Conservation (phyloP, 441 rosid genomes). For the California macrophylla region DNA sequence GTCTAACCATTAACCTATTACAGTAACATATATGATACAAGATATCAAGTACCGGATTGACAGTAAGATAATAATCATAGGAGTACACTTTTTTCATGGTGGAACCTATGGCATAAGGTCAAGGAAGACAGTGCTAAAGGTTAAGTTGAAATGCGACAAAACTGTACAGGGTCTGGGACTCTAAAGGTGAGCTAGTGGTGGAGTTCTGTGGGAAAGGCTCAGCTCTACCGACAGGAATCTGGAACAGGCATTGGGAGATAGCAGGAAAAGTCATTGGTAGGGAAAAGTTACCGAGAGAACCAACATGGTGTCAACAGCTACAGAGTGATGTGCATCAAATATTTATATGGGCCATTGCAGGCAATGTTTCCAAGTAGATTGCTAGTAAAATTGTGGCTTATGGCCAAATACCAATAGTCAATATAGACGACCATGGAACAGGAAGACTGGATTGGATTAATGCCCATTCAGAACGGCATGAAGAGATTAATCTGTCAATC, state of each 20-base stretch:
- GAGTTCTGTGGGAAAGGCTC: not conserved
- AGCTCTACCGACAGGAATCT: not conserved
- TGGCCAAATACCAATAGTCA: constrained; percentile 22
- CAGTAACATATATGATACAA: too few species aligned
- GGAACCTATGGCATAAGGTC: not conserved
- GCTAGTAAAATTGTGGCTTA: constrained; percentile 19
- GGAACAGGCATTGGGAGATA: not conserved
- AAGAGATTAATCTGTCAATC: not conserved
- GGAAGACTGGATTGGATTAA: constrained; percentile 6
- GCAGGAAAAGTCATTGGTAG: not conserved
- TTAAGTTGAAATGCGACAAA: not conserved
- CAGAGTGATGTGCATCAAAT: not conserved
- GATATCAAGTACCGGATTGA: not conserved
- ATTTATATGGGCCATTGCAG: not conserved
- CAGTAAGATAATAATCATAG: not conserved
- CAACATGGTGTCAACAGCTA: not conserved
- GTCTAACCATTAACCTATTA: not conserved
- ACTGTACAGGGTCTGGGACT: not conserved
- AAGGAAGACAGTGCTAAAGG: not conserved
- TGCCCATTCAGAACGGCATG: constrained; percentile 10
- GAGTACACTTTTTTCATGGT: not conserved
- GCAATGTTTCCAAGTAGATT: constrained; percentile 12
- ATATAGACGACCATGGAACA: constrained; percentile 11
- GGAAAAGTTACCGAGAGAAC: not conserved
- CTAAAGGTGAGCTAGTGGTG: not conserved